These are phyloP conservation scores for Geoglossum glabrum DNA, from an alignment of 495 filamentous ascomycete genomes.

Conservation along the genomic window DNA sequence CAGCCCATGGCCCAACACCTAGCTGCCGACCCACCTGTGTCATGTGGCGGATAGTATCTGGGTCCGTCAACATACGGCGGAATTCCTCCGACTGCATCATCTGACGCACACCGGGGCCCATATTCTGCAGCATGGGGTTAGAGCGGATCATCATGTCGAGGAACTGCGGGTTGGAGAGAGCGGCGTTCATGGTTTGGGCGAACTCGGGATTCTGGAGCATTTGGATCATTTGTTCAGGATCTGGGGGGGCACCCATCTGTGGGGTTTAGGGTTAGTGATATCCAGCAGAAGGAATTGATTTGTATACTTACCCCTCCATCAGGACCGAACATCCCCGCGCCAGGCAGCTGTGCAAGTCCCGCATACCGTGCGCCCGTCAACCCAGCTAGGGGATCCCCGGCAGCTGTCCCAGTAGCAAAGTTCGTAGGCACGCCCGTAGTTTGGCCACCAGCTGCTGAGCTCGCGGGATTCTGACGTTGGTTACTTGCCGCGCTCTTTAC, in stretches of 20 bases:
- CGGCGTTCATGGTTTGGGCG: slow-evolving; percentile 71
- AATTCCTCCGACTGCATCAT: slow-evolving; percentile 74
- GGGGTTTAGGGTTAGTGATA: neutral
- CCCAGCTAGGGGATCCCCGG: slow-evolving; percentile 62
- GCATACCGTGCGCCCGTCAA: slow-evolving; percentile 91
- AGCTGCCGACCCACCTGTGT: slow-evolving; percentile 58
- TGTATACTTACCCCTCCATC: slow-evolving; percentile 77
- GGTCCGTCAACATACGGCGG: slow-evolving; percentile 89
- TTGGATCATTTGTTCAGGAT: slow-evolving; percentile 54
- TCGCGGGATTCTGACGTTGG: slow-evolving; percentile 38
- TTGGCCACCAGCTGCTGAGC: slow-evolving; percentile 22
- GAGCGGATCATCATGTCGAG: slow-evolving; percentile 80
- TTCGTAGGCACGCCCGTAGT: slow-evolving; percentile 56
- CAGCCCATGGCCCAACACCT: slow-evolving; percentile 27
- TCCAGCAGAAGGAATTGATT: too few relatives aligned
- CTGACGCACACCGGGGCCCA: slow-evolving; percentile 60
- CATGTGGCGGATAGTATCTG: slow-evolving; percentile 58
- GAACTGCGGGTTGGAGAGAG: slow-evolving; percentile 78
- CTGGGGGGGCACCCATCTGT: slow-evolving; percentile 81
- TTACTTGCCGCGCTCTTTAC: slow-evolving; percentile 93
- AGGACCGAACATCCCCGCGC: slow-evolving; percentile 76
- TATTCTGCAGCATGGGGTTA: slow-evolving; percentile 71
- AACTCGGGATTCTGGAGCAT: slow-evolving; percentile 79
- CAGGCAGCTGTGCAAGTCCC: slow-evolving; percentile 74
- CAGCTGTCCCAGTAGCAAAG: slow-evolving; percentile 78